These are phyloP conservation scores for Metarhizium guizhouense DNA, from an alignment of 2,329 filamentous ascomycete genomes.

Conservation along the genomic window DNA sequence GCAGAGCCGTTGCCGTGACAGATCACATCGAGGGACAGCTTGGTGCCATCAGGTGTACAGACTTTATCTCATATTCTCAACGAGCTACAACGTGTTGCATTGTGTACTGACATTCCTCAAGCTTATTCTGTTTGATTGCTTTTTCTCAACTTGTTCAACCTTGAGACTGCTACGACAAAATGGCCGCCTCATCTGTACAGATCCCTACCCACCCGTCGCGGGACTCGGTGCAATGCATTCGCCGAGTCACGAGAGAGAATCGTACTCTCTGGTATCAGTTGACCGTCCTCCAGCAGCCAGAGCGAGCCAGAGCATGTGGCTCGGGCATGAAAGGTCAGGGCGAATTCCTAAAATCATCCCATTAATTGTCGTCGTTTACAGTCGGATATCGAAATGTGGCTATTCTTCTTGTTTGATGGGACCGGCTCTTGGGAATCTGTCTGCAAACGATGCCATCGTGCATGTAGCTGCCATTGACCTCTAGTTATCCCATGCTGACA, in stretches of 20 bases:
- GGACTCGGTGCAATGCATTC: slow-evolving; percentile 37
- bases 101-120: not conserved
- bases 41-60: not conserved
- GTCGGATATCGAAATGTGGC: not conserved
- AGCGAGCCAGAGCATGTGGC: slow-evolving; percentile 89
- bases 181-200: slow-evolving; percentile 22
- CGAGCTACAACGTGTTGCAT: not conserved
- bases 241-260: slow-evolving; percentile 57
- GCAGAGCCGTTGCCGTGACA: too few species aligned
- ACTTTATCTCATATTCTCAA: not conserved
- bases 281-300: slow-evolving; percentile 85
- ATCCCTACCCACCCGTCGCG: slow-evolving; percentile 20
- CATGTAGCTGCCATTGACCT: not conserved
- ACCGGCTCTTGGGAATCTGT: not conserved
- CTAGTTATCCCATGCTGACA: slow-evolving; percentile 10
- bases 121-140: not conserved
- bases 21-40: too few species aligned
- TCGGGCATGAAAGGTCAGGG: slow-evolving; percentile 85
- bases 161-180: slow-evolving; percentile 10
- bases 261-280: slow-evolving; percentile 73
- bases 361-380: not conserved
- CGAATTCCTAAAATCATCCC: not conserved
- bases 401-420: not conserved
- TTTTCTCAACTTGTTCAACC: not conserved
- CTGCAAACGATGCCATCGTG: not conserved